Percentiles rank a stretch among this genome's conserved stretches.
Evolutionary conservation across 257 asterid genomes (phyloP).

Genomic region (Solanum sitiens): DNA sequence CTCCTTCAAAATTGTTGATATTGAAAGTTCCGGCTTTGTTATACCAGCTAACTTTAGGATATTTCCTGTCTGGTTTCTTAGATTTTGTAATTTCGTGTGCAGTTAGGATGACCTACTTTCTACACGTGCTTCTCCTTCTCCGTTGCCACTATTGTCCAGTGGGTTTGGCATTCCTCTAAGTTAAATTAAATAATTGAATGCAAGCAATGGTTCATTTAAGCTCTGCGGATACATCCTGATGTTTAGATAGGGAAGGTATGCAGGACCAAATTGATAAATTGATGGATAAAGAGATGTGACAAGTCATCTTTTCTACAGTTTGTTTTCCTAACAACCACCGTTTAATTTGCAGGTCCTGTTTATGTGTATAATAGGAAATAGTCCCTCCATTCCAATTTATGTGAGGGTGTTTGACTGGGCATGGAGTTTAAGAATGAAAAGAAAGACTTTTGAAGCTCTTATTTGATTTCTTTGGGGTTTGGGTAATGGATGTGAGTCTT

Average conservation of each 20-base stretch:
- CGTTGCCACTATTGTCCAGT: slow-evolving; percentile 50
- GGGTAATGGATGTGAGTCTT: no score
- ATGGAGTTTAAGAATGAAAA: no score
- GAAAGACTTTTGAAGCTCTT: no score
- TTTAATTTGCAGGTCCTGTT: no score
- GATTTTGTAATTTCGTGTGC: slow-evolving; percentile 21
- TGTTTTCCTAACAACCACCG: no score
- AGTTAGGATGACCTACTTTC: slow-evolving; percentile 60
- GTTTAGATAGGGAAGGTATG: slow-evolving; percentile 11
- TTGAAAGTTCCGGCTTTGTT: slow-evolving; percentile 48
- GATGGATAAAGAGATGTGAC: background rate
- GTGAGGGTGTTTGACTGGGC: no score
- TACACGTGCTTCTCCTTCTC: slow-evolving; percentile 54
- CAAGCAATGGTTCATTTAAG: slow-evolving; percentile 40
- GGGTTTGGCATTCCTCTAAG: slow-evolving; percentile 53
- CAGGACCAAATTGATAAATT: no score
- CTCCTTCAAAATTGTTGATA: slow-evolving; percentile 61
- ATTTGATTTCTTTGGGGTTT: no score
- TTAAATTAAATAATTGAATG: slow-evolving; percentile 17
- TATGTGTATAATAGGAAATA: no score
- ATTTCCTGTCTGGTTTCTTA: background rate
- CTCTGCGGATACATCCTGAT: slow-evolving; percentile 66
- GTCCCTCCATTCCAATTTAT: no score
- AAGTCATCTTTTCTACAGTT: background rate
- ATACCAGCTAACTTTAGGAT: slow-evolving; percentile 8